Evolutionary conservation across 148 eudicot species (phyloP), one percentile per base, ranked within the genome.

Genomic region (Oxyria digyna): DNA sequence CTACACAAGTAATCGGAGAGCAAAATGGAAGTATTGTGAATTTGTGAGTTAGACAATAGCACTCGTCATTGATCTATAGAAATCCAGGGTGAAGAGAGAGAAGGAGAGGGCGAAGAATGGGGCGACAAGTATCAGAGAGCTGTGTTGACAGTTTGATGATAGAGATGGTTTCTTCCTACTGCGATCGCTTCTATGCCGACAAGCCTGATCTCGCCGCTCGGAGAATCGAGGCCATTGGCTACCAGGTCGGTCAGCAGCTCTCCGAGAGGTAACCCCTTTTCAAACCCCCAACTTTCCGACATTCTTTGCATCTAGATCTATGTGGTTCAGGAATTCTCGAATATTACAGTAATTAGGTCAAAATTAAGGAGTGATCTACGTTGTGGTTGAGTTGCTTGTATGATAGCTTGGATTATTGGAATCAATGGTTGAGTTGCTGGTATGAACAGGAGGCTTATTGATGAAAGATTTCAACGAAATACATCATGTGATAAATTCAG

Each of bases 141-240:
- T 90, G 96, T 38, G 79, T 94, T 38, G 98, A 94, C 70, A 86
- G 91, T 57, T 69, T 94, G 38, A 65, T 90, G 14, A 91, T 84
- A 7, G 98, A 94, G 78, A 82, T 94, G 62, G 96, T 94, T 3
- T 86, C 91, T 13, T 80, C 90, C 0, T 94, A 90, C 73, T 77
- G 76, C 82, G 80, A 79, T 74, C 85, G 87, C 37, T 79, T 86
- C 76, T 93, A 89, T 71, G 87, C 87, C 69, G 76, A 76, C 83
- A 93, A 93, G 77, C 98, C 98, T 1, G 98, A 94, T 17, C 91
- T 94, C 72, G 98, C 98, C 20, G 98, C 98, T 42, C 95, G 90
- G n/a, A 76, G 97, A 35, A 94, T 94, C 80, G 98, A 94, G 66
- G 84, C 97, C 50, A 88, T 94, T 52, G 97, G 97, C 57, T 94